Evolutionary conservation across 805 yeast species (phyloP), one percentile per base, ranked within the genome.

Genomic region (Saccharomycopsis sp.): DNA sequence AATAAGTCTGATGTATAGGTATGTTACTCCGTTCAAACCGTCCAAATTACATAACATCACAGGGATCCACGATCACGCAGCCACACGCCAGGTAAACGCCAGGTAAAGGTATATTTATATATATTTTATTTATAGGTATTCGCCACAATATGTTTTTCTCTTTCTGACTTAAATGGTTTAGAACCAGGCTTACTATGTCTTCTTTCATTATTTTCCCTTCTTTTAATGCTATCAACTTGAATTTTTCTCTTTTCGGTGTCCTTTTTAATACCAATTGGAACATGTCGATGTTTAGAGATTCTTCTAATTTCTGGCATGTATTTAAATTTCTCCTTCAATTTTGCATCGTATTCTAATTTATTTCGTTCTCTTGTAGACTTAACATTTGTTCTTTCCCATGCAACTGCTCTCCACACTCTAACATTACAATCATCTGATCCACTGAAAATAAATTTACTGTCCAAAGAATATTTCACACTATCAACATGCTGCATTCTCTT

Each of bases 391-490:
- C 97, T 73, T 48, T 86, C 95, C 62, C 84, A 77, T 0, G 97
- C 94, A 46, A 74, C 74, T 7, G 95, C 66, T 64, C 98, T 74
- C 99, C 99, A 93, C 46, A 94, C 56, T 54, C 99, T 73, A 23
- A 94, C 79, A 63, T 94, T 94, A 54, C 96, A 94, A 62, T 93
- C 99, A 63, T 93, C 98, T 1, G 96, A 85, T 16, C 97, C 98
- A 48, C 87, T 77, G 41, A 89, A 65, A 28, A 93, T 77, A 64
- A 87, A 93, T 58, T 81, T 79, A 44, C 94, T 74, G 64, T 93
- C 99, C 77, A 87, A 87, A 6, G 96, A 77, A 63, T 72, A 94
- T 52, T 81, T 79, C 33, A 82, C 86, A 45, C 84, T 75, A 63
- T 88, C 86, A 8, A 93, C 85, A 48, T 90, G 81, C 67, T 93